Evolutionary conservation across 768 basidiomycete genomes (phyloP).

Genomic region (Clavulina sp.): DNA sequence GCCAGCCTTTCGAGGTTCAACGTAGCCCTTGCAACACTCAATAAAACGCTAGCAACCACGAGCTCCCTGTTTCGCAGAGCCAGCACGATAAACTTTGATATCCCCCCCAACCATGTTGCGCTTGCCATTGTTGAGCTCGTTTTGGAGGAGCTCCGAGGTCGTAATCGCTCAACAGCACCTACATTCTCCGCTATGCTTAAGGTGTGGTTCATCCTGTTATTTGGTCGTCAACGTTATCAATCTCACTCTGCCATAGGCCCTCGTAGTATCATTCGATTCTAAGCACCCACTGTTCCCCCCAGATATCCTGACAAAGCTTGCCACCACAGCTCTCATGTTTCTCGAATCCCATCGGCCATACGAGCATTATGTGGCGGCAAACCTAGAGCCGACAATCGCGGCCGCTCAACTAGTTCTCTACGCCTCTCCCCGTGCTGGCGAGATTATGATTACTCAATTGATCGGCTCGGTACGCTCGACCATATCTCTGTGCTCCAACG

Average conservation of each 20-base stretch:
- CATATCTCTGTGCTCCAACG: no score
- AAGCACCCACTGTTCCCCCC: slow-evolving; percentile 20
- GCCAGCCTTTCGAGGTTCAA: slow-evolving; percentile 32
- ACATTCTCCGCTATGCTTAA: slow-evolving; percentile 37
- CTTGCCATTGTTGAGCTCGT: slow-evolving; percentile 33
- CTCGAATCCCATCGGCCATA: slow-evolving; percentile 28
- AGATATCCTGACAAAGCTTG: slow-evolving; percentile 23
- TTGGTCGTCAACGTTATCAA: slow-evolving; percentile 15
- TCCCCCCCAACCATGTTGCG: slow-evolving; percentile 17
- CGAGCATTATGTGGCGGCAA: slow-evolving; percentile 30
- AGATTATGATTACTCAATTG: neutral
- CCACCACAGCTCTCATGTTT: slow-evolving; percentile 38
- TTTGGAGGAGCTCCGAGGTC: slow-evolving; percentile 35
- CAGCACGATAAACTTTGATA: neutral
- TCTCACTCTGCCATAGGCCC: slow-evolving; percentile 11
- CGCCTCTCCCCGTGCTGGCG: neutral
- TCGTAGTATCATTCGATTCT: slow-evolving; percentile 9
- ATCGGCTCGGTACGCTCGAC: neutral
- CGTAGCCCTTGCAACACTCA: slow-evolving; percentile 28
- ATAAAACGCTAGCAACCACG: slow-evolving; percentile 32
- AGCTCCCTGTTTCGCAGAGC: slow-evolving; percentile 23
- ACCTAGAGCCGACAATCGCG: slow-evolving; percentile 28
- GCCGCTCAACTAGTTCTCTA: neutral
- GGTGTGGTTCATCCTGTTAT: slow-evolving; percentile 20
- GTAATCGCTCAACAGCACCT: slow-evolving; percentile 30